Base-by-base conservation (phyloP, 2,329 filamentous ascomycete genomes). In the Colletotrichum camelliae region DNA sequence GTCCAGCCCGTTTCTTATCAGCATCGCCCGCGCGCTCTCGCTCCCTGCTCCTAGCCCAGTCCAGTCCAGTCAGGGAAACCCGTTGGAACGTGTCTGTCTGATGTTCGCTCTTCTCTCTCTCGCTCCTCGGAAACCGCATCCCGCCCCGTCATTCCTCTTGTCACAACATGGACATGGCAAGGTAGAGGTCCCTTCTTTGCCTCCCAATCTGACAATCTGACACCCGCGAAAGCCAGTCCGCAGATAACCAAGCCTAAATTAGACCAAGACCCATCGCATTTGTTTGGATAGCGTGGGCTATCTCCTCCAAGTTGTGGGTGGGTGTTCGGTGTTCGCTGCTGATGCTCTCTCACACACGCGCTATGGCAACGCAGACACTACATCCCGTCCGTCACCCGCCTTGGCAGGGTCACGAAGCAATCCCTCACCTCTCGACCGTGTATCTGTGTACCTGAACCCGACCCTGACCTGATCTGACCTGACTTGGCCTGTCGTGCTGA, bases 331-430 rank as follows among this genome's bases (percentile, higher is more conserved):
- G 35, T 24, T 43, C 43, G 29, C 12, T 33, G 33, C n/a, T 37
- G 21, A 37, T 21, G 31, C 37, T 48, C 64, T 48, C 64, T 48
- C 65, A 33, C 43, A 16, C 15, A 21, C 66, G 7, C 73, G 73
- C 73, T 75, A 65, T 68, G 69, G 57, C 73, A 65, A 68, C 67
- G 72, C 67, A 70, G 21, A 33, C 33, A 18, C 48, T 24, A 60
- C 68, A 43, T 75, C 72, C 72, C 72, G 67, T 35, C 29, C 60
- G 27, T 33, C 31, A 37, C 60, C 68, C 73, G 73, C 70, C 73
- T 75, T 75, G 73, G 73, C 73, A 75, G 73, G 73, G 73, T 73
- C 73, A 68, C 73, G 31, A 72, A 64, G 57, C 27, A 31, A 52
- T 65, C 58, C 73, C 64, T 68, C 64, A 64, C 33, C n/a, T 13